phyloP scores from a whole-genome alignment of 2,329 filamentous ascomycete genomes.

The Colletotrichum limetticola region DNA sequence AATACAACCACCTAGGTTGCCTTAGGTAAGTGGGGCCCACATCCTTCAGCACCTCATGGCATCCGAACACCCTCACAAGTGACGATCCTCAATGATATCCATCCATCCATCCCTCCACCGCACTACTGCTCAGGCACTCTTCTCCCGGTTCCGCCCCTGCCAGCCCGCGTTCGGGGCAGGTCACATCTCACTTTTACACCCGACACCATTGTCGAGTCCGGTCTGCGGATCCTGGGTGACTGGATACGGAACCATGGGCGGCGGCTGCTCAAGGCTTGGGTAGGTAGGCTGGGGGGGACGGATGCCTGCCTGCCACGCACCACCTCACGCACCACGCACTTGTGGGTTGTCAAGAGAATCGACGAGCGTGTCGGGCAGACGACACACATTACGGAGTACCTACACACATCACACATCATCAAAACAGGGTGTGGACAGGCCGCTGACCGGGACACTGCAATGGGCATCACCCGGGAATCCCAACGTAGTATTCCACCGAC shows the following conservation, averaged over 20 bases:
- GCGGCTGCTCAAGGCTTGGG: no score
- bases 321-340: not conserved
- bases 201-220: not conserved
- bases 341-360: not conserved
- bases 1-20: not conserved
- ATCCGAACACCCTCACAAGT: not conserved
- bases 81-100: not conserved
- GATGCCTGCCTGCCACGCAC: not conserved
- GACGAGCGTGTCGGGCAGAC: not conserved
- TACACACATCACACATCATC: not conserved
- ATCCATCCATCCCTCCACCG: not conserved
- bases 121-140: not conserved
- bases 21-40: slow-evolving; percentile 9
- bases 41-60: slow-evolving; percentile 33
- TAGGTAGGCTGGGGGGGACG: not conserved
- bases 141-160: not conserved
- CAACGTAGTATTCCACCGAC: slow-evolving; percentile 21
- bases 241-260: not conserved
- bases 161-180: not conserved
- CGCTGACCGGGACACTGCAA: slow-evolving; percentile 30
- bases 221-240: not conserved
- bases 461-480: slow-evolving; percentile 6
- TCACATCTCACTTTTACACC: slow-evolving; percentile 7
- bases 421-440: slow-evolving; percentile 11
- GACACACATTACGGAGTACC: not conserved